Evolutionary conservation across 192 early-diverging fungal species (phyloP).

Genomic region (Rhizoclosmatium globosum): DNA sequence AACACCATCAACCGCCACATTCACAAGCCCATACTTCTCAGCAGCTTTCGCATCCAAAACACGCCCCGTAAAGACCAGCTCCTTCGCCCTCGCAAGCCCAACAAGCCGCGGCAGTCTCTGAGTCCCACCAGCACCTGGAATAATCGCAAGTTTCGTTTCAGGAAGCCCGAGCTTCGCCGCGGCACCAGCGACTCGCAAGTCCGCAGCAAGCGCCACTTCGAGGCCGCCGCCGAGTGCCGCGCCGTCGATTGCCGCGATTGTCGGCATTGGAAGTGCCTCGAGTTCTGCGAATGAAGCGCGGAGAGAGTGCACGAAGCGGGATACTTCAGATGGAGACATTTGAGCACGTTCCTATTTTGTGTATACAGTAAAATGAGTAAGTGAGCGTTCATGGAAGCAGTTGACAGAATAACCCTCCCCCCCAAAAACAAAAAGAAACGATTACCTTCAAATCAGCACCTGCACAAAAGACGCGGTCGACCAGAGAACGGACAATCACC

Average conservation of each 20-base stretch:
- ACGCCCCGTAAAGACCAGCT: conserved; percentile 89
- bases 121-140: conserved; percentile 96
- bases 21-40: conserved; percentile 76
- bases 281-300: conserved; percentile 81
- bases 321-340: conserved; percentile 81
- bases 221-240: conserved; percentile 92
- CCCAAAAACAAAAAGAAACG: background rate
- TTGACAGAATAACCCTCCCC: too few relatives aligned
- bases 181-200: conserved; percentile 85
- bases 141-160: conserved; percentile 93
- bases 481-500: conserved; percentile 80
- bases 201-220: conserved; percentile 88
- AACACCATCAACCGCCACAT: conserved; percentile 74
- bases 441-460: conserved; percentile 93
- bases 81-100: conserved; percentile 87
- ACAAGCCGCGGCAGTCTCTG: conserved; percentile 89
- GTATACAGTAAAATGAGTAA: background rate
- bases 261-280: conserved; percentile 89
- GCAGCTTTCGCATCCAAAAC: conserved; percentile 73
- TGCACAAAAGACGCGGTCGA: conserved; percentile 88
- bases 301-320: conserved; percentile 81
- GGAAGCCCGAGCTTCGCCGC: conserved; percentile 86
- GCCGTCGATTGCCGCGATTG: conserved; percentile 94
- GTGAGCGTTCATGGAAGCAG: background rate
- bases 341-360: conserved; percentile 74